A percentile compares a stretch with the other conserved stretches of the same genome.
phyloP scores from a whole-genome alignment of 129 eudicot genomes.

The Chrysanthemum seticuspe region DNA sequence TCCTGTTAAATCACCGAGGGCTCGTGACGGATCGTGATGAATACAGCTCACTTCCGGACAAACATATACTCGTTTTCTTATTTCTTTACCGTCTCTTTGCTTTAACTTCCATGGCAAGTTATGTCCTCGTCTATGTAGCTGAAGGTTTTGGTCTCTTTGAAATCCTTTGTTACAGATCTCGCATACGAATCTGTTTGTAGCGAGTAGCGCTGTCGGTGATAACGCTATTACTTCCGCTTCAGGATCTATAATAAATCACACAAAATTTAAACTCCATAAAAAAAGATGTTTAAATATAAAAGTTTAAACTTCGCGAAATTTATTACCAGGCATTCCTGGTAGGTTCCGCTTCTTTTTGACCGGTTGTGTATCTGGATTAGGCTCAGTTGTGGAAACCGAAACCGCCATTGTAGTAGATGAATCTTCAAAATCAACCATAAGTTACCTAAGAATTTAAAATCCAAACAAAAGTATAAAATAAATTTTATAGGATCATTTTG shows the following conservation, averaged over 20 bases:
- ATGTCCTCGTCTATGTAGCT: slow-evolving; percentile 92
- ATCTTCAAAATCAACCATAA: slow-evolving; percentile 53
- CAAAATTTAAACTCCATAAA: not conserved
- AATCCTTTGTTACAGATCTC: slow-evolving; percentile 91
- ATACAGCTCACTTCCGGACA: slow-evolving; percentile 74
- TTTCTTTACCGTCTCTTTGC: slow-evolving; percentile 59
- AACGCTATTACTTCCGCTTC: slow-evolving; percentile 79
- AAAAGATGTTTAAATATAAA: not conserved
- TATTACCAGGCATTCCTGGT: slow-evolving; percentile 83
- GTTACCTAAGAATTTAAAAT: not conserved
- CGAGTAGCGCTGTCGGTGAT: slow-evolving; percentile 69
- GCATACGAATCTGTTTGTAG: slow-evolving; percentile 81
- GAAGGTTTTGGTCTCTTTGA: slow-evolving; percentile 86
- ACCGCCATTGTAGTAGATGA: slow-evolving; percentile 41
- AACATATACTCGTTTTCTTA: slow-evolving; percentile 70
- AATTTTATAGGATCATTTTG: too few species aligned
- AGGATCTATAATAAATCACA: slow-evolving; percentile 52
- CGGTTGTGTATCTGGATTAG: slow-evolving; percentile 30
- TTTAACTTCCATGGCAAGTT: slow-evolving; percentile 87
- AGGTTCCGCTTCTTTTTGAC: slow-evolving; percentile 60
- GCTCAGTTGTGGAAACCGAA: slow-evolving; percentile 38
- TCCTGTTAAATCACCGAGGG: slow-evolving; percentile 87
- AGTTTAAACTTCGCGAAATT: not conserved
- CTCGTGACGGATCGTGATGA: slow-evolving; percentile 78
- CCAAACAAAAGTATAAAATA: slow-evolving; percentile 6